Evolutionary conservation across 2,329 filamentous ascomycete species (phyloP).

Genomic region (Zopfia rhizophila): DNA sequence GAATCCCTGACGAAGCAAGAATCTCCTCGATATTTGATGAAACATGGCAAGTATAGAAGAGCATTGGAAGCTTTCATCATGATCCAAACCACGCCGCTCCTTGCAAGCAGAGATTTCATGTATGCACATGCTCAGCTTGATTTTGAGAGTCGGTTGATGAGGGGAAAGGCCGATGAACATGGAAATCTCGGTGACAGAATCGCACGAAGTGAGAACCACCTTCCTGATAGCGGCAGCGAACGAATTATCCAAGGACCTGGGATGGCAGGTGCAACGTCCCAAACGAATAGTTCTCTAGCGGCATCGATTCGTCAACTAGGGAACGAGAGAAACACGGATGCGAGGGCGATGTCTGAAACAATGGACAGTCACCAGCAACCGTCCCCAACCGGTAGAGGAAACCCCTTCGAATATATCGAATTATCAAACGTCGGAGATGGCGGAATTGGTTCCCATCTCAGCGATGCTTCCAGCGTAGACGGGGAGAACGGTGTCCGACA

Average conservation of each 20-base stretch:
- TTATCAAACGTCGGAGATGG: too few relatives aligned
- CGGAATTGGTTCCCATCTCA: conserved; percentile 10
- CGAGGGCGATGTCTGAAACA: conserved; percentile 1
- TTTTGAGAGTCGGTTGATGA: conserved; percentile 31
- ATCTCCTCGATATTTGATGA: conserved; percentile 31
- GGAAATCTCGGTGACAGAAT: conserved; percentile 24
- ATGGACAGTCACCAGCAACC: conserved; percentile 18
- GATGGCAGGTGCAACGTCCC: too few relatives aligned
- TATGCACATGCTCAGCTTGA: conserved; percentile 36
- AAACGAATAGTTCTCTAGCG: too few relatives aligned
- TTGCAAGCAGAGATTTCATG: conserved; percentile 35
- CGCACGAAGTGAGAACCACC: conserved; percentile 16
- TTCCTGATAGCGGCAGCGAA: too few relatives aligned
- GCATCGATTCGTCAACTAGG: too few relatives aligned
- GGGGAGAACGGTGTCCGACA: conserved; percentile 11
- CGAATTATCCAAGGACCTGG: too few relatives aligned
- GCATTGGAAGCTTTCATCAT: conserved; percentile 30
- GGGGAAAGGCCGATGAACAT: conserved; percentile 19
- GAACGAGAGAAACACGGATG: too few relatives aligned
- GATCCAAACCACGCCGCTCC: conserved; percentile 28
- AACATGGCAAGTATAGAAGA: conserved; percentile 31
- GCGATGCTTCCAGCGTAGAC: conserved; percentile 22
- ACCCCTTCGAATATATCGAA: too few relatives aligned
- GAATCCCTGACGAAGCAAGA: conserved; percentile 1
- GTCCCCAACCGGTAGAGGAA: neutral